Base-by-base conservation (phyloP, 345 rosid genomes). In the Salix dunnii region DNA sequence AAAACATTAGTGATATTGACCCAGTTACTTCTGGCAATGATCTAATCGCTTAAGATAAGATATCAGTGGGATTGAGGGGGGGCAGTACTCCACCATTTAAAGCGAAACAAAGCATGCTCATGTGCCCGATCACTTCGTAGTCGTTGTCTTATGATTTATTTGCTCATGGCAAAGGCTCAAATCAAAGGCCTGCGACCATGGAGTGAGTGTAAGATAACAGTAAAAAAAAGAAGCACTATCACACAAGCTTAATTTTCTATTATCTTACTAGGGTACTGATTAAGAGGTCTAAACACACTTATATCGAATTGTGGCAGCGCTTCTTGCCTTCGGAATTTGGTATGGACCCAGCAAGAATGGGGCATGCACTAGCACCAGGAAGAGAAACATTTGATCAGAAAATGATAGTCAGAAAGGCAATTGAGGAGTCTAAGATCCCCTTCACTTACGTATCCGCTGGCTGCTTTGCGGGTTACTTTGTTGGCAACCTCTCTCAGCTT, bases 271-370 rank as follows among this genome's bases (percentile, higher is more conserved):
- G 62, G 28, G 28, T 58, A 58, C 14, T 58, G 0, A 23, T n/a
- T 58, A 58, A 58, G 28, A 43, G 9, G 62, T 58, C 16, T 58
- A 11, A 9, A n/a, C 25, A n/a, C 9, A 23, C 62, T 58, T 58
- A 13, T 58, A 51, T 51, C 7, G 9, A 18, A 18, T 23, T 17
- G 7, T 16, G 42, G 58, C 49, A 94, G 97, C 83, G 97, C 25
- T 93, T 95, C 77, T 76, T 95, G 82, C 97, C 97, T 0, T 93
- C 97, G 2, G 99, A 95, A 72, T 95, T 91, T 73, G 99, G 99
- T 5, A 93, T 88, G 85, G 97, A 95, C 77, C 96, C 97, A 35
- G 68, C 96, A 0, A 72, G 85, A 17, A 95, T 95, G 99, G 87
- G 68, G 36, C 71, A 89, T 16, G 97, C 97, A 2, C 73, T 96